Base-by-base conservation (phyloP, 164 flowering plant genomes). In the Vitis amurensis region DNA sequence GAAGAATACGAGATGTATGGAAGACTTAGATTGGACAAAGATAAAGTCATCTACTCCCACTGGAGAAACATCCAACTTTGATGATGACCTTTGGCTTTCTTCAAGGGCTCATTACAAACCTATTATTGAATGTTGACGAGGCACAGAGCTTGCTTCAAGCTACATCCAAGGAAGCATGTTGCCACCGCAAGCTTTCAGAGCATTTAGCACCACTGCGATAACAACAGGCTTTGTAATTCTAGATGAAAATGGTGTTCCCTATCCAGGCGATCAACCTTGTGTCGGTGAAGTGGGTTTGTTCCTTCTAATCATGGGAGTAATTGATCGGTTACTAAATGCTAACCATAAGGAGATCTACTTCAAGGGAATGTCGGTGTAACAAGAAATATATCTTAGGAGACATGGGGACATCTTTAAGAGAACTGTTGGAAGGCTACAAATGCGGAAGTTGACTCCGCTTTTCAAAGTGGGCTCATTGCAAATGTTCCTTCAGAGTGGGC, bases 41-140 rank as follows among this genome's bases (percentile, higher is more conserved):
- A 85, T 93, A 64, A 90, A 73, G 99, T 59, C 69, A 50, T 90
- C 90, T 86, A 80, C 74, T 71, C 78, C 95, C n/a, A 87, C 91
- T 19, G 97, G 99, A 50, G 99, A 96, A 78, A 82, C 90, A 14
- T 96, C 99, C 14, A 91, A 83, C 74, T 82, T 88, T 48, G 97
- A 96, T 80, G 98, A 93, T 83, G 97, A 88, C 73, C 87, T 96
- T 12, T 96, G 99, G 97, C 95, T 93, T 68, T 91, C 97, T 69
- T 91, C 99, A 29, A 84, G 83, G 77, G 80, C 95, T 31, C 86
- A 71, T 77, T 93, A 93, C 78, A 88, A 68, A 47, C 97, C 98
- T 8, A 63, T 96, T 61, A 73, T 92, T 72, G 99, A 96, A 79
- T 83, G 87, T 64, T 96, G 99, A 78, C 97, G 99, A 19, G 98